These are phyloP conservation scores for Mucor indicus DNA, from an alignment of 371 early-diverging fungal species.

Conservation along the genomic window DNA sequence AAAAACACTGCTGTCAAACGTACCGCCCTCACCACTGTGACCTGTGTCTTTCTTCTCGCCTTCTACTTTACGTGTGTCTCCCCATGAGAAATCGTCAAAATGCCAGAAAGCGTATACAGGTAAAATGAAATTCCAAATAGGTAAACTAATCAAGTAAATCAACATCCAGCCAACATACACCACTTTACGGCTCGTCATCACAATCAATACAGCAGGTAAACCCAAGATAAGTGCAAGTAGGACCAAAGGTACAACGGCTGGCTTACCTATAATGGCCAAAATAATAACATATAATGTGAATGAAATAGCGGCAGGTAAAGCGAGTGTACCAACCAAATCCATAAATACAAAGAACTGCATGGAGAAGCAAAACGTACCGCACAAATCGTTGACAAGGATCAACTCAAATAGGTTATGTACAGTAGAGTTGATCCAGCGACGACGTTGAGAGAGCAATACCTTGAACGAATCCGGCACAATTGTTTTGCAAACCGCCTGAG, in stretches of 20 bases:
- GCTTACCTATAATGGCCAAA: constrained; percentile 51
- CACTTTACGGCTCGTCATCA: constrained; percentile 86
- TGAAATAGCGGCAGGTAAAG: constrained; percentile 95
- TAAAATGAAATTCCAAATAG: constrained; percentile 98
- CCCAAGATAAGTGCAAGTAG: constrained; percentile 84
- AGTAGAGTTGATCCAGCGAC: constrained; percentile 99
- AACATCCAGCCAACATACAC: constrained; percentile 96
- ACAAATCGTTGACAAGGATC: constrained; percentile 92
- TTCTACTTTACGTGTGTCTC: constrained; percentile 90
- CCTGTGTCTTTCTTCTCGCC: constrained; percentile 57
- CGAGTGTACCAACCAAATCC: constrained; percentile 97
- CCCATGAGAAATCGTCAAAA: constrained; percentile 99
- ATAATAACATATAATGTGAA: constrained; percentile 87
- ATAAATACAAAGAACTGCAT: constrained; percentile 99
- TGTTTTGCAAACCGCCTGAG: constrained; percentile 96
- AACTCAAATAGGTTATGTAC: constrained; percentile 97
- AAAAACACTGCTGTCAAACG: constrained; percentile 62
- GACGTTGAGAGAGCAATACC: constrained; percentile 94
- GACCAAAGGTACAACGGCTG: constrained; percentile 72
- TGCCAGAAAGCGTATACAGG: constrained; percentile 99
- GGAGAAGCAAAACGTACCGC: constrained; percentile 98
- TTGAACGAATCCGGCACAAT: constrained; percentile 94
- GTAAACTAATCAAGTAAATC: constrained; percentile 86
- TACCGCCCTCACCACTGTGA: constrained; percentile 60
- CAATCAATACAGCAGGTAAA: constrained; percentile 91